Evolutionary conservation across 2,329 filamentous ascomycete species (phyloP).

Genomic region (Dendrostoma leiphaemia): DNA sequence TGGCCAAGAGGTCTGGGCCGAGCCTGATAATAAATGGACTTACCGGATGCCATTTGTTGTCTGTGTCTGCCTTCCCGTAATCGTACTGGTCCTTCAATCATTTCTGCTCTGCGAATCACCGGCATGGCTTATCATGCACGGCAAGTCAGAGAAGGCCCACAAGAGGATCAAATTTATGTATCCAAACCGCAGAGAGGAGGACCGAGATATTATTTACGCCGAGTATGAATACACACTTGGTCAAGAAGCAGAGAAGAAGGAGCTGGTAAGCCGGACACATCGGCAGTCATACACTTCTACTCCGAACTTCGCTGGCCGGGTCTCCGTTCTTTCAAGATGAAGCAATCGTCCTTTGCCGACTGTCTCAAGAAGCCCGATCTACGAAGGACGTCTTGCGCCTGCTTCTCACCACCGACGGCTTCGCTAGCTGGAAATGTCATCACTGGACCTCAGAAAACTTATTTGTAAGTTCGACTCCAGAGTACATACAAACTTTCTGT

Average conservation of each 20-base stretch:
- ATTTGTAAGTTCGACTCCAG: background rate
- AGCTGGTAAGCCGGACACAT: background rate
- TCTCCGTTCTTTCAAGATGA: background rate
- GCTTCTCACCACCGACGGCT: background rate
- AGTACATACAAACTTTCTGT: background rate
- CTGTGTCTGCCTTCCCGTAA: background rate
- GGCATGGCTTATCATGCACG: conserved; percentile 1
- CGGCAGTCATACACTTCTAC: background rate
- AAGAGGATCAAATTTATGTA: background rate
- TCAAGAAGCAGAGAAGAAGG: background rate
- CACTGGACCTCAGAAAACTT: background rate
- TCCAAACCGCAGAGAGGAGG: background rate
- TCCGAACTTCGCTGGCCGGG: background rate
- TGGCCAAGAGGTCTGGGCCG: background rate
- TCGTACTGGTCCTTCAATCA: background rate
- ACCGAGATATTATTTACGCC: background rate
- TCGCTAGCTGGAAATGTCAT: background rate
- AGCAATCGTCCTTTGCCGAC: background rate
- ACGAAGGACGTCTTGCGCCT: background rate
- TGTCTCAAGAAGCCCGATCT: background rate
- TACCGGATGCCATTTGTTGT: conserved; percentile 1
- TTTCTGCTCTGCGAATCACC: background rate
- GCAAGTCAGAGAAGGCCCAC: background rate
- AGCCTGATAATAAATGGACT: background rate
- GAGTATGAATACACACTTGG: conserved; percentile 1